Conservation (phyloP, 345 rosid species). For the Aquilaria malaccensis region DNA sequence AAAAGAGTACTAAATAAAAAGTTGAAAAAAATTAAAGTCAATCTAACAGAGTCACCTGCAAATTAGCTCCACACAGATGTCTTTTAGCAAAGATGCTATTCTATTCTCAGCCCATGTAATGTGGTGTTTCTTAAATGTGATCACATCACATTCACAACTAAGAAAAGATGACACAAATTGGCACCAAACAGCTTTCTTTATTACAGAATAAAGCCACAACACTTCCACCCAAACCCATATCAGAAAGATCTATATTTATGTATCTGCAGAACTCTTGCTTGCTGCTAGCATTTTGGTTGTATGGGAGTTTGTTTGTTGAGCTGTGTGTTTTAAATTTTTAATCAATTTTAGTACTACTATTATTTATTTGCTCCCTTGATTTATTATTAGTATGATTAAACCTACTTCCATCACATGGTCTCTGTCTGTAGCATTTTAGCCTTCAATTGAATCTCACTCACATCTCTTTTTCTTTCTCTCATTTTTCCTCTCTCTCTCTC, state of each 20-base stretch:
- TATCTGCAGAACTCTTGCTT: background rate
- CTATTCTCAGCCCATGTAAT: conserved; percentile 5
- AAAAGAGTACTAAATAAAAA: no score
- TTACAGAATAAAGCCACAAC: conserved; percentile 4
- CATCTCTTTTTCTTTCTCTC: conserved; percentile 7
- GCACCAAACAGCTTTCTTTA: no score
- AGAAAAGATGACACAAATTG: background rate
- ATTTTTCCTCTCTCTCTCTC: background rate
- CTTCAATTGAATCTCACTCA: conserved; percentile 27
- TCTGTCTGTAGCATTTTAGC: conserved; percentile 16
- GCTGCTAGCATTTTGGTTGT: conserved; percentile 21
- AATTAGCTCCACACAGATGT: conserved; percentile 36
- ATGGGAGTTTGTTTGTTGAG: conserved; percentile 31
- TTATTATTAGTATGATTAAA: background rate
- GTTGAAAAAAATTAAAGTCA: conserved; percentile 27
- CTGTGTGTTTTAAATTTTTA: conserved; percentile 21
- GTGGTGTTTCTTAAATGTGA: conserved; percentile 22
- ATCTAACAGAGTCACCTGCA: conserved; percentile 34
- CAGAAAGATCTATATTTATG: conserved; percentile 7
- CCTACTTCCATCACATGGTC: conserved; percentile 37
- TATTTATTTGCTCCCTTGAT: no score
- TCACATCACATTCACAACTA: conserved; percentile 1
- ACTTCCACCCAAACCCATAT: conserved; percentile 9
- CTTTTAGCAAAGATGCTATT: conserved; percentile 61
- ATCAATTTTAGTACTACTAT: no score